phyloP scores from a whole-genome alignment of 192 early-diverging fungal genomes.

The Radiomyces spectabilis region DNA sequence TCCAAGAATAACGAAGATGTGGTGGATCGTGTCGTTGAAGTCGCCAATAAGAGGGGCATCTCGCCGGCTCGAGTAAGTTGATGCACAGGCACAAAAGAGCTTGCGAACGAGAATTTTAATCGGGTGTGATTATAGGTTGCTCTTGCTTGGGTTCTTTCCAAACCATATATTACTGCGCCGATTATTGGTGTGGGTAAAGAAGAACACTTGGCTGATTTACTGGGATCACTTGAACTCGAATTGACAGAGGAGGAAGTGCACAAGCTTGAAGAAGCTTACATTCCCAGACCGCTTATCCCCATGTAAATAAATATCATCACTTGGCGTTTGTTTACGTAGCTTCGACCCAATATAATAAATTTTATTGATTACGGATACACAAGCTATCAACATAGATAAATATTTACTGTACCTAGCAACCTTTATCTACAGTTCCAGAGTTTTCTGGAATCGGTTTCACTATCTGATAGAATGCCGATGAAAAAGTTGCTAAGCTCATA shows the following conservation, averaged over 20 bases:
- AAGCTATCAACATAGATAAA: no score
- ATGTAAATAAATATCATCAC: slow-evolving; percentile 3
- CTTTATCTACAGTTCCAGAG: no score
- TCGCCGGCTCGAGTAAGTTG: slow-evolving; percentile 17
- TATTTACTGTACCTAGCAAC: no score
- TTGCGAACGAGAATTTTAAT: neutral
- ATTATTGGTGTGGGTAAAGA: slow-evolving; percentile 20
- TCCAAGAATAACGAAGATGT: slow-evolving; percentile 10
- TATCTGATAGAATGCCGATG: no score
- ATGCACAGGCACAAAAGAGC: neutral
- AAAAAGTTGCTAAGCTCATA: no score
- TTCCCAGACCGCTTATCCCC: slow-evolving; percentile 3
- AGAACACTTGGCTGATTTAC: slow-evolving; percentile 8
- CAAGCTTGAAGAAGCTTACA: slow-evolving; percentile 17
- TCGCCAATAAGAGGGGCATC: slow-evolving; percentile 25
- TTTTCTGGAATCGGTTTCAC: no score
- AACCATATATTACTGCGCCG: slow-evolving; percentile 11
- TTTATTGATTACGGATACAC: no score
- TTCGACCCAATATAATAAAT: no score
- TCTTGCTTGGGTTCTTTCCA: slow-evolving; percentile 17
- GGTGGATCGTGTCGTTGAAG: slow-evolving; percentile 14
- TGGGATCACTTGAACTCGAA: slow-evolving; percentile 4
- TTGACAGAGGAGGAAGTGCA: slow-evolving; percentile 8
- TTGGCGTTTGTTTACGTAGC: no score
- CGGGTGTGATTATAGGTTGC: slow-evolving; percentile 12